A percentile compares a stretch with the other conserved stretches of the same genome.
Evolutionary conservation across 306 rosid genomes (phyloP).

Genomic region (Comarum palustre): DNA sequence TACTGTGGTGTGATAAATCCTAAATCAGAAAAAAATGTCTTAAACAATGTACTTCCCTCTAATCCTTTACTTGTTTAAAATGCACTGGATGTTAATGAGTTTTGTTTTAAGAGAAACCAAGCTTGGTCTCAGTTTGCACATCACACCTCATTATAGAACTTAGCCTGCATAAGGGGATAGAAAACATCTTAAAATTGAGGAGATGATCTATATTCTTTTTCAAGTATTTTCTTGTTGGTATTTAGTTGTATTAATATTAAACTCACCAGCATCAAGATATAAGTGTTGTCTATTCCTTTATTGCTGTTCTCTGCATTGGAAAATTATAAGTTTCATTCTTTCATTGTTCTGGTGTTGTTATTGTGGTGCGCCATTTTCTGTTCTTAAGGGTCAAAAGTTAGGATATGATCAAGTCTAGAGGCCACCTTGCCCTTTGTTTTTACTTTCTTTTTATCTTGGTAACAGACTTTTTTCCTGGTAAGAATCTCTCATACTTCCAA

Average conservation of each 20-base stretch:
- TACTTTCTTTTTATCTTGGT: neutral
- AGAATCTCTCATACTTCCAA: neutral
- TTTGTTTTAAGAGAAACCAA: neutral
- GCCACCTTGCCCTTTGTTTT: neutral
- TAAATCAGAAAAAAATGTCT: neutral
- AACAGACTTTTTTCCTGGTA: neutral
- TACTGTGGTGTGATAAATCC: neutral
- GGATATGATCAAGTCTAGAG: neutral
- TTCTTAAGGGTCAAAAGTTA: neutral
- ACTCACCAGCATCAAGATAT: neutral
- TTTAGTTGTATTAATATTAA: neutral
- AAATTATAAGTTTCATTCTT: neutral
- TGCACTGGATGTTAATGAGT: neutral
- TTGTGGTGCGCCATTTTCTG: neutral
- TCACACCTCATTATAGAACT: neutral
- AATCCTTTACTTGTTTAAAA: no score
- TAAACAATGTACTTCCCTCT: neutral
- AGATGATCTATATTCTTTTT: neutral
- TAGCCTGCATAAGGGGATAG: neutral
- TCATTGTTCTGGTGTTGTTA: neutral
- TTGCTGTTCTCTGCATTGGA: neutral
- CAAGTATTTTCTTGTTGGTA: neutral
- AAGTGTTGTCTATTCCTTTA: neutral
- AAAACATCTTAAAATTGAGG: neutral
- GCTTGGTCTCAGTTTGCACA: neutral